Percentiles rank a stretch among this genome's conserved stretches.
These are phyloP conservation scores for Fusarium sterilihyphosum DNA, from an alignment of 2,329 filamentous ascomycete genomes.

Conservation along the genomic window DNA sequence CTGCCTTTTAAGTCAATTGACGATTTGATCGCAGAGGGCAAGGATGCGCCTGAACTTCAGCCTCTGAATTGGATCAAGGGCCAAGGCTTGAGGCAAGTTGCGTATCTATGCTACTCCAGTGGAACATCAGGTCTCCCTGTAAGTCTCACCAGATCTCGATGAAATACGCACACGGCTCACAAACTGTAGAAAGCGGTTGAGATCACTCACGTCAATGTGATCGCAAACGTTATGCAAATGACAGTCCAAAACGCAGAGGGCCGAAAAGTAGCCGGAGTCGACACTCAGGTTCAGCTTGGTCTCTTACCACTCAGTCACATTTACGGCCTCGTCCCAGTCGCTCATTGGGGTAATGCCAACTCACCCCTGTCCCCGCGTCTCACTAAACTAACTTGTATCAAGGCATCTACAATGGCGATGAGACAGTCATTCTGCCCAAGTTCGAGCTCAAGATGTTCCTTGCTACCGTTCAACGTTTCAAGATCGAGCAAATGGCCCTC, in stretches of 20 bases:
- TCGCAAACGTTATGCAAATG: conserved; percentile 77
- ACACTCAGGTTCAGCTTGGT: conserved; percentile 64
- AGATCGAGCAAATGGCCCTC: conserved; percentile 73
- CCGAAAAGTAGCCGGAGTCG: conserved; percentile 50
- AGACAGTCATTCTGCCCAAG: conserved; percentile 76
- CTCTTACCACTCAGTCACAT: conserved; percentile 86
- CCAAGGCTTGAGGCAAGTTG: conserved; percentile 73
- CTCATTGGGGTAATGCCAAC: conserved; percentile 41
- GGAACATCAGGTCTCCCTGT: conserved; percentile 83
- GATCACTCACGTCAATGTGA: conserved; percentile 83
- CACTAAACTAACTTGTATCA: conserved; percentile 52
- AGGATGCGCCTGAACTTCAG: conserved; percentile 61
- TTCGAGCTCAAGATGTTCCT: conserved; percentile 78
- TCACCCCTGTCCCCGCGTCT: background rate
- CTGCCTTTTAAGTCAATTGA: conserved; percentile 71
- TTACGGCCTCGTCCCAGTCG: conserved; percentile 78
- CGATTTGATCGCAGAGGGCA: conserved; percentile 71
- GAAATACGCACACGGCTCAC: background rate
- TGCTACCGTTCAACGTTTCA: conserved; percentile 71
- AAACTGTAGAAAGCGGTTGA: conserved; percentile 77
- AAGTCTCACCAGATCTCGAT: conserved; percentile 38
- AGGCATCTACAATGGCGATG: conserved; percentile 76
- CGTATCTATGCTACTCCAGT: conserved; percentile 83
- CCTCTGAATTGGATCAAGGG: conserved; percentile 69
- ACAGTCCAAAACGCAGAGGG: conserved; percentile 53